Evolutionary conservation across 2,329 filamentous ascomycete genomes (phyloP), one percentile per base, ranked within the genome.

Genomic region (Pyricularia sp.): DNA sequence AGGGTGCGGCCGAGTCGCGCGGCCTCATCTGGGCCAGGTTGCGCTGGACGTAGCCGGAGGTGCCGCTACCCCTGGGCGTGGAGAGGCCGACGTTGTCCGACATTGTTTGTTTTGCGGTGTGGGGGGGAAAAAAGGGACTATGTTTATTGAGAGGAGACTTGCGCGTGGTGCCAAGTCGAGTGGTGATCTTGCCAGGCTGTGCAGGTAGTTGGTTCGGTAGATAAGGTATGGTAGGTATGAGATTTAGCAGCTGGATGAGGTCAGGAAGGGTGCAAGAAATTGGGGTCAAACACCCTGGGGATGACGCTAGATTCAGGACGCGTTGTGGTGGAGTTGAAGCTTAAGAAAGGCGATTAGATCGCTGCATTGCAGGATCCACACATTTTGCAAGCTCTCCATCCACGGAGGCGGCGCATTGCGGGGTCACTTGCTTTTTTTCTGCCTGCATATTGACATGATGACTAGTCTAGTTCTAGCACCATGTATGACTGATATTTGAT

Each of bases 11-110:
- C 74, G 88, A 86, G 81, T 97, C 93, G 80, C 94, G 93, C 33
- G 92, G 93, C 77, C 86, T 89, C 74, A 97, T 88, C 77, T 94
- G 90, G 23, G 95, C 95, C 50, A 93, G 88, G 82, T 98, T 99
- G 79, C 93, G 92, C 81, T 98, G 94, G 69, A 99, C 94, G 78
- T 98, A 98, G 77, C 95, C 95, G 0, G 94, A 98, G 69, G 95
- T 99, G 65, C 95, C 95, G 77, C 92, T 97, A 73, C 95, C 95
- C 76, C 95, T 90, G 3, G 95, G 95, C 4, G 95, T 99, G 69
- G 91, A 89, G 75, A 99, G 92, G 69, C 95, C 96, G 76, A 99
- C 95, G 82, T 99, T 99, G 73, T 95, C 93, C 70, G 94, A 95
- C 95, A 98, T 98, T 23, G 25, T 23, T 33, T 30, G 28, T 65